Evolutionary conservation across 202 grass and related monocot species (phyloP).

Genomic region (Zizania palustris): DNA sequence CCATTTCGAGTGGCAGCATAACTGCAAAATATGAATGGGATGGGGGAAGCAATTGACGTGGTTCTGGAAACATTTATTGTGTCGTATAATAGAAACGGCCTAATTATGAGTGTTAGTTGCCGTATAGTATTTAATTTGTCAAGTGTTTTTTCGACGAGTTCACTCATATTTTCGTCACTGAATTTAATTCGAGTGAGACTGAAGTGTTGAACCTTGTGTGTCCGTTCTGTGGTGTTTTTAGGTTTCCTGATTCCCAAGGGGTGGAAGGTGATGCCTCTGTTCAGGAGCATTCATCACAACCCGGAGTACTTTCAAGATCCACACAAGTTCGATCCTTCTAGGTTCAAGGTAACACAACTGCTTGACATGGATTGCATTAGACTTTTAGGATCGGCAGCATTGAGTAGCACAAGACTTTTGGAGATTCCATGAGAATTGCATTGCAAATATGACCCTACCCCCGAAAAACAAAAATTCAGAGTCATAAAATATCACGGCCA

Average conservation of each 20-base stretch:
- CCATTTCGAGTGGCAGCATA: slow-evolving; percentile 8
- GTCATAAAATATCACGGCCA: slow-evolving; percentile 19
- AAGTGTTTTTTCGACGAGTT: not conserved
- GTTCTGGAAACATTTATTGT: slow-evolving; percentile 1
- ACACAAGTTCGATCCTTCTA: slow-evolving; percentile 66
- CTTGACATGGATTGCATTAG: not conserved
- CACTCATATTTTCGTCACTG: not conserved
- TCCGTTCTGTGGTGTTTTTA: slow-evolving; percentile 17
- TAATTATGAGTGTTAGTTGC: slow-evolving; percentile 2
- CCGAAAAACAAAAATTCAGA: not conserved
- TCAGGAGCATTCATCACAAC: slow-evolving; percentile 83
- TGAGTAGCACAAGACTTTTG: not conserved
- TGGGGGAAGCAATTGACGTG: not conserved
- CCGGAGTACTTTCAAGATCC: slow-evolving; percentile 76
- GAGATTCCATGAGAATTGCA: not conserved
- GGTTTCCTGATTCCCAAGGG: slow-evolving; percentile 93
- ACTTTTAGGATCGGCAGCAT: not conserved
- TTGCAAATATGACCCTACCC: not conserved
- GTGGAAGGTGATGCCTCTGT: slow-evolving; percentile 99
- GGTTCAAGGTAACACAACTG: slow-evolving; percentile 66
- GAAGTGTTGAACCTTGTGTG: not conserved
- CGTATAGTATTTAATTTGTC: not conserved
- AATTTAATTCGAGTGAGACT: not conserved
- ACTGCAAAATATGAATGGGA: not conserved
- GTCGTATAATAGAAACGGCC: not conserved